These are phyloP conservation scores for Cotoneaster glaucophyllus DNA, from an alignment of 306 rosid species.

Conservation along the genomic window DNA sequence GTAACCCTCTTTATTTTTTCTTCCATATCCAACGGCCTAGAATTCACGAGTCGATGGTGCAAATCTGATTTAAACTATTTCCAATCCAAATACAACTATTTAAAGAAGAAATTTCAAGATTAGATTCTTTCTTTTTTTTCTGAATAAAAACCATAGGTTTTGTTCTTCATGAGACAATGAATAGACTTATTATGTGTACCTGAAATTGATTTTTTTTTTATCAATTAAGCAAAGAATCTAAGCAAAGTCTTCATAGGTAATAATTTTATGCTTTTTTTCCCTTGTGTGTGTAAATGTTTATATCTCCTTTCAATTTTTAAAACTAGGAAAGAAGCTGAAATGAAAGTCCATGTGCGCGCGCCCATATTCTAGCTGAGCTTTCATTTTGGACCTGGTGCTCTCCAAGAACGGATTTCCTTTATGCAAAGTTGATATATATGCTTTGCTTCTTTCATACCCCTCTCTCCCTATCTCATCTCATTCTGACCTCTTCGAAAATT, in stretches of 20 bases:
- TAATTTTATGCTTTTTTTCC: neutral
- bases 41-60: neutral
- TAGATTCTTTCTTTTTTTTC: too few species aligned
- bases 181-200: neutral
- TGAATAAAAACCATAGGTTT: too few species aligned
- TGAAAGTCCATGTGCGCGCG: constrained; percentile 15
- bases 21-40: neutral
- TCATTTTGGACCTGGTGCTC: constrained; percentile 19
- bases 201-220: neutral
- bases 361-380: constrained; percentile 13
- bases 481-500: neutral
- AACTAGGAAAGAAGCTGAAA: neutral
- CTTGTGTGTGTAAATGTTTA: neutral
- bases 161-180: too few species aligned
- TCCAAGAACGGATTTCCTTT: constrained; percentile 7
- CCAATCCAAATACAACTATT: neutral
- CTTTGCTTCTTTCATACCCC: constrained; percentile 2
- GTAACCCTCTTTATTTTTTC: too few species aligned
- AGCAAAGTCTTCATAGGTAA: neutral
- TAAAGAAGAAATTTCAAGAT: neutral
- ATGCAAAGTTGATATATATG: constrained; percentile 20
- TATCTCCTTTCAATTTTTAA: neutral
- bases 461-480: neutral
- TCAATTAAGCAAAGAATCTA: constrained; percentile 10
- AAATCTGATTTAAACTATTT: neutral